Percentiles rank a stretch among this genome's conserved stretches.
These are phyloP conservation scores for Curvularia spicifera DNA, from an alignment of 2,329 filamentous ascomycete genomes.

Conservation along the genomic window DNA sequence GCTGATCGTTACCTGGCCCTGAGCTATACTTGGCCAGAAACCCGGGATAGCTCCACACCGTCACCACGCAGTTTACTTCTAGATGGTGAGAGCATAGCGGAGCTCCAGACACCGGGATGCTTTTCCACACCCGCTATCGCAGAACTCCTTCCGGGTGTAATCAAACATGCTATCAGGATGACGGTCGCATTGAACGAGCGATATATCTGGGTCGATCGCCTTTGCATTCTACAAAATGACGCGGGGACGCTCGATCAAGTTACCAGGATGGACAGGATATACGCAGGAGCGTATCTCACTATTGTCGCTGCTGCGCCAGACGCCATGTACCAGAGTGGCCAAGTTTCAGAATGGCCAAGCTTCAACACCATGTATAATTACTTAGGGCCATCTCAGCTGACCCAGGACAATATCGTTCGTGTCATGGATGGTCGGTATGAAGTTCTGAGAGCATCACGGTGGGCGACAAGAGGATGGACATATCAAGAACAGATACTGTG, in stretches of 20 bases:
- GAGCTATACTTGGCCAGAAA: not conserved
- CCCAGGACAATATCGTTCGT: not conserved
- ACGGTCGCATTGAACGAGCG: not conserved
- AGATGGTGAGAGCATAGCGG: not conserved
- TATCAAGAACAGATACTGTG: not conserved
- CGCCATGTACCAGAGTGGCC: not conserved
- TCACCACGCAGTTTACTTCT: not conserved
- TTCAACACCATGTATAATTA: not conserved
- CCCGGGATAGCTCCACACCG: not conserved
- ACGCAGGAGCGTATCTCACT: not conserved
- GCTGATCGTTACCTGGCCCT: not conserved
- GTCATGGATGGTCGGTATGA: not conserved
- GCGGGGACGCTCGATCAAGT: not conserved
- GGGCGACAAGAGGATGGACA: slow-evolving; percentile 1
- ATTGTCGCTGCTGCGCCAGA: not conserved
- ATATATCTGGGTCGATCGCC: not conserved
- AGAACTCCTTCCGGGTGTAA: not conserved
- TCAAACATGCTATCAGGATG: not conserved
- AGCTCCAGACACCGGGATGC: not conserved
- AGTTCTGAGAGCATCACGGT: not conserved
- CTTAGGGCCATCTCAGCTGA: not conserved
- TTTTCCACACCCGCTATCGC: not conserved
- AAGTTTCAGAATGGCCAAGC: not conserved
- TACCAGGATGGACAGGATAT: not conserved
- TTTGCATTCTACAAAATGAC: not conserved